These are phyloP conservation scores for Aspergillus fumigatiaffinis DNA, from an alignment of 2,329 filamentous ascomycete genomes.

Conservation along the genomic window DNA sequence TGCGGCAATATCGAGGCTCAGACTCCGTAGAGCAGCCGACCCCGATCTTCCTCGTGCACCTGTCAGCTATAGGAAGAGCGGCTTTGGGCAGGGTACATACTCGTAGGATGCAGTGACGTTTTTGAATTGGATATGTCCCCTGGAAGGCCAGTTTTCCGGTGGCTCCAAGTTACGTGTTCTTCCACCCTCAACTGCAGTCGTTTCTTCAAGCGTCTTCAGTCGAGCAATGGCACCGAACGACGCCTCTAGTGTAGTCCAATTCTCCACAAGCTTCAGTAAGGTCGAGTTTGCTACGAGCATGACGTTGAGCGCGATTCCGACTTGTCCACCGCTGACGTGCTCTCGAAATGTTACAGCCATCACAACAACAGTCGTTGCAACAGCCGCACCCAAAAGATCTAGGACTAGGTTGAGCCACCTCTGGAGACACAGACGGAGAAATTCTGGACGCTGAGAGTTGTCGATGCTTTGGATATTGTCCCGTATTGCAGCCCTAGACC, in stretches of 20 bases:
- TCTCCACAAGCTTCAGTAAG: conserved; percentile 40
- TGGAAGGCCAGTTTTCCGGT: no score
- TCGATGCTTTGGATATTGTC: conserved; percentile 38
- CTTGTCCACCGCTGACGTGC: conserved; percentile 37
- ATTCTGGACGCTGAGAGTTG: conserved; percentile 41
- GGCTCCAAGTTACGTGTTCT: rapidly evolving
- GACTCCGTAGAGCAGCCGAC: no score
- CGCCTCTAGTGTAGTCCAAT: conserved; percentile 53
- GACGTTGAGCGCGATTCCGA: conserved; percentile 46
- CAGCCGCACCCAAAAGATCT: conserved; percentile 37
- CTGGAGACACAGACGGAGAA: conserved; percentile 43
- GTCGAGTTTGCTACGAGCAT: conserved; percentile 44
- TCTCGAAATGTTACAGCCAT: conserved; percentile 36
- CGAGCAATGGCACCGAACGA: conserved; percentile 44
- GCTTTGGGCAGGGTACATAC: no score
- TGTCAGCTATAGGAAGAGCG: no score
- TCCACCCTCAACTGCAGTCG: no score
- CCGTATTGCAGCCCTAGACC: conserved; percentile 38
- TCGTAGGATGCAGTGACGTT: no score
- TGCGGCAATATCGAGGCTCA: no score
- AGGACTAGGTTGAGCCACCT: conserved; percentile 42
- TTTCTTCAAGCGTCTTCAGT: not conserved
- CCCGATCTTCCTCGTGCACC: no score
- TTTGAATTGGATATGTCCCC: no score
- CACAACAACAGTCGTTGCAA: conserved; percentile 41